phyloP scores from a whole-genome alignment of 495 filamentous ascomycete genomes.

The Bacidia rubella region DNA sequence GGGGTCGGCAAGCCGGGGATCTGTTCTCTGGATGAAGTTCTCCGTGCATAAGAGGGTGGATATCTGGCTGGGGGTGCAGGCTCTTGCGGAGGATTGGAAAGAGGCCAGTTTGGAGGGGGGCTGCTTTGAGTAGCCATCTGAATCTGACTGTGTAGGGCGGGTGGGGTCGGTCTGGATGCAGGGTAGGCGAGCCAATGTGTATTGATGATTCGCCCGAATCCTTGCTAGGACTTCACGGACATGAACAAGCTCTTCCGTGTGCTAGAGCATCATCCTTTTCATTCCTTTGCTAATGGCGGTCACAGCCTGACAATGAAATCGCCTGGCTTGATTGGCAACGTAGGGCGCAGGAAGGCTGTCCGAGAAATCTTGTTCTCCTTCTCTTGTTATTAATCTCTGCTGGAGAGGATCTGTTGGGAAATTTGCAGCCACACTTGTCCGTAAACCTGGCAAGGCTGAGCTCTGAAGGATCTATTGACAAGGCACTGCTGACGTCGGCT shows the following conservation, averaged over 20 bases:
- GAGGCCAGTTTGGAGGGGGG: neutral
- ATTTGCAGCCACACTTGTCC: no score
- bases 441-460: neutral
- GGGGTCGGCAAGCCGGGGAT: neutral
- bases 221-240: no score
- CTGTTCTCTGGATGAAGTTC: neutral
- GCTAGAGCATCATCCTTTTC: no score
- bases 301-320: neutral
- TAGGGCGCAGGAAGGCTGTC: neutral
- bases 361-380: no score
- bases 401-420: neutral
- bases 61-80: slow-evolving; percentile 4
- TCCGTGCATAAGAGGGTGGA: slow-evolving; percentile 3
- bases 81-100: neutral
- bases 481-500: neutral
- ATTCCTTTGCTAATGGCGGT: neutral
- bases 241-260: no score
- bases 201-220: no score
- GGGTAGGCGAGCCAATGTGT: no score
- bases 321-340: neutral
- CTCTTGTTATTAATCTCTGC: no score
- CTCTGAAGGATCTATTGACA: neutral
- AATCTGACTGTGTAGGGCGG: no score
- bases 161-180: no score
- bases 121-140: neutral